Evolutionary conservation across 768 basidiomycete genomes (phyloP).

Genomic region (Austroboletus eburneus): DNA sequence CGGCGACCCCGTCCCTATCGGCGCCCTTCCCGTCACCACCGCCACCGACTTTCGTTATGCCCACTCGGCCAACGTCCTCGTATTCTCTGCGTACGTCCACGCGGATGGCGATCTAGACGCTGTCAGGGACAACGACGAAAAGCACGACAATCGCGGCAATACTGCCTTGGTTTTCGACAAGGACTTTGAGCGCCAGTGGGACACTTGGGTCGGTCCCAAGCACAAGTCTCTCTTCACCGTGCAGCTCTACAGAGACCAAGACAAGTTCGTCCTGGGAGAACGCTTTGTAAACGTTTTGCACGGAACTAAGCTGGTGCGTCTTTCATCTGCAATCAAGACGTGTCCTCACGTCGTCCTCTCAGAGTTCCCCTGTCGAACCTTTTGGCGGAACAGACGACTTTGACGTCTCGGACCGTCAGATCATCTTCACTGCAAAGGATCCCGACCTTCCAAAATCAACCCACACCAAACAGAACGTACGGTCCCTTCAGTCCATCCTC

Average conservation of each 20-base stretch:
- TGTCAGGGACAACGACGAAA: slow-evolving; percentile 65
- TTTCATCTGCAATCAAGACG: not conserved
- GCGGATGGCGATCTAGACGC: slow-evolving; percentile 67
- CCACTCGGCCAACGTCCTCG: slow-evolving; percentile 51
- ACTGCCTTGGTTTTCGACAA: slow-evolving; percentile 68
- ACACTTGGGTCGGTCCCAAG: slow-evolving; percentile 73
- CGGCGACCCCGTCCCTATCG: slow-evolving; percentile 44
- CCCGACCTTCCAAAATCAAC: slow-evolving; percentile 68
- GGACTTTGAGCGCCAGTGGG: slow-evolving; percentile 75
- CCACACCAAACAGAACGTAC: slow-evolving; percentile 88
- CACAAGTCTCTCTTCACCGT: slow-evolving; percentile 69
- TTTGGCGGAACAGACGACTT: slow-evolving; percentile 85
- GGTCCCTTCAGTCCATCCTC: not conserved
- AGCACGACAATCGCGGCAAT: slow-evolving; percentile 68
- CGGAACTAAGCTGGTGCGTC: slow-evolving; percentile 65
- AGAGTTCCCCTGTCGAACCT: slow-evolving; percentile 78
- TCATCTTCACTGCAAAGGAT: slow-evolving; percentile 87
- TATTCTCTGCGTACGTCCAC: slow-evolving; percentile 85
- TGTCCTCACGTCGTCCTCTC: not conserved
- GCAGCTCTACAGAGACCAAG: slow-evolving; percentile 43
- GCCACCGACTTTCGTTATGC: slow-evolving; percentile 70
- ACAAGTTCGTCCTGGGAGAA: slow-evolving; percentile 49
- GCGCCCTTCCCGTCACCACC: slow-evolving; percentile 63
- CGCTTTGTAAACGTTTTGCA: slow-evolving; percentile 57
- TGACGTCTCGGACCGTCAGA: slow-evolving; percentile 60